Evolutionary conservation across 176 grass and related monocot species (phyloP), one percentile per base, ranked within the genome.

Genomic region (Oryza nivara): DNA sequence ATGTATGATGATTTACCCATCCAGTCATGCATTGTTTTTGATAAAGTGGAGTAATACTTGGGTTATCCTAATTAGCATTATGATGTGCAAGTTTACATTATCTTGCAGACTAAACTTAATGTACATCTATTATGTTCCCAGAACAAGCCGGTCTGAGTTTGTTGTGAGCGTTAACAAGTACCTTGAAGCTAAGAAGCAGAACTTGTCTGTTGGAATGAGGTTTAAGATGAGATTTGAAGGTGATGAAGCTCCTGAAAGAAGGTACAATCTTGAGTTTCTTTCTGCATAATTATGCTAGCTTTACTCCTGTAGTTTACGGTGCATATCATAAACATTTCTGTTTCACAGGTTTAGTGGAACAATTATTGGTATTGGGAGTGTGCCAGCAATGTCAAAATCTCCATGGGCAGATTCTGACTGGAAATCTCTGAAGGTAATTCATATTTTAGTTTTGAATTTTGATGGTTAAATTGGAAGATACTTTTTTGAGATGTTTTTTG

Each of bases 181-280:
- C 80, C 86, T 92, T 82, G 88, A 98, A 92, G 87, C 92, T 43
- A 98, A 91, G 89, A 95, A 93, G 74, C 87, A 89, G 43, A 98
- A 92, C 32, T 87, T 94, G 19, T 88, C 89, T 26, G 85, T 95
- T 87, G 96, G 96, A 36, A 94, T 92, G 96, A 93, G 96, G 68
- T 98, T 98, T 77, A 91, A 85, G 80, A 98, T 98, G 96, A 92
- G 72, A 86, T 98, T 98, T 93, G 96, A 98, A 89, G 96, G 96
- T 3, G 93, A 95, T 46, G 96, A 98, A 74, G 65, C 91, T 75
- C 93, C 92, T 81, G 96, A 95, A 85, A 90, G 83, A 94, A 98
- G 91, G 96, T 95, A 83, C 44, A 40, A 48, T 73, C 73, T 85
- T 41, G 20, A 7, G 49, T 35, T 80, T 83, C 20, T 82, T 81